Percentiles rank a stretch among this genome's conserved stretches.
These are phyloP conservation scores for Aspergillus fischeri DNA, from an alignment of 2,329 filamentous ascomycete genomes.

Conservation along the genomic window DNA sequence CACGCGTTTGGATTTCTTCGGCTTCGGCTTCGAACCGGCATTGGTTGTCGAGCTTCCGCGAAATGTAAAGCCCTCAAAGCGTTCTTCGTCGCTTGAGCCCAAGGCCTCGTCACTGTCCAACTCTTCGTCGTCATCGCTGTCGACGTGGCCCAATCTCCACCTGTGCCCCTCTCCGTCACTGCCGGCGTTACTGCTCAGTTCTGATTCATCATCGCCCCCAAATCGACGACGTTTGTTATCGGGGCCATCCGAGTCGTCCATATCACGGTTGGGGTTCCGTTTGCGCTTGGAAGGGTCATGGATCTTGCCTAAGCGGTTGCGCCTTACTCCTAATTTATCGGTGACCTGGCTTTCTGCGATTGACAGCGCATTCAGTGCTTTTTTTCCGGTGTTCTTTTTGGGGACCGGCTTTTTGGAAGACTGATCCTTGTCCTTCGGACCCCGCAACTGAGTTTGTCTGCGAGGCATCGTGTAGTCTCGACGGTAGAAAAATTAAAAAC, in stretches of 20 bases:
- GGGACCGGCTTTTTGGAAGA: conserved; percentile 41
- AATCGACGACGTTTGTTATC: conserved; percentile 44
- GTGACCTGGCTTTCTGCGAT: conserved; percentile 59
- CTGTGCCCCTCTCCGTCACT: conserved; percentile 83
- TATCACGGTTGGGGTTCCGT: conserved; percentile 33
- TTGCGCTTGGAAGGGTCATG: conserved; percentile 45
- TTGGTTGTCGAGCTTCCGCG: conserved; percentile 52
- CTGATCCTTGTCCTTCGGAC: conserved; percentile 38
- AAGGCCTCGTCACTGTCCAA: conserved; percentile 78
- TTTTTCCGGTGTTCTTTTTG: conserved; percentile 46
- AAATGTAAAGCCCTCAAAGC: conserved; percentile 72
- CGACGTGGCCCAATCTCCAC: conserved; percentile 72
- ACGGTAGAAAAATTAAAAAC: not conserved
- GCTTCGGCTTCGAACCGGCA: conserved; percentile 33
- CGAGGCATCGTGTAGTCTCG: conserved; percentile 34
- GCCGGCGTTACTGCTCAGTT: conserved; percentile 62
- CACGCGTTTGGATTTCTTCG: conserved; percentile 18
- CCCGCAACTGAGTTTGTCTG: conserved; percentile 36
- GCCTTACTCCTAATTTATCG: conserved; percentile 50
- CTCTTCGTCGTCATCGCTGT: conserved; percentile 63
- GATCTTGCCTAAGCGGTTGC: conserved; percentile 57
- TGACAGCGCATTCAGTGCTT: conserved; percentile 59
- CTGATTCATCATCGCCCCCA: conserved; percentile 41
- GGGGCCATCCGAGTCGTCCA: conserved; percentile 38
- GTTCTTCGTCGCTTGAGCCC: conserved; percentile 81